Evolutionary conservation across 2,329 filamentous ascomycete genomes (phyloP).

Genomic region (Juglanconis juglandina): DNA sequence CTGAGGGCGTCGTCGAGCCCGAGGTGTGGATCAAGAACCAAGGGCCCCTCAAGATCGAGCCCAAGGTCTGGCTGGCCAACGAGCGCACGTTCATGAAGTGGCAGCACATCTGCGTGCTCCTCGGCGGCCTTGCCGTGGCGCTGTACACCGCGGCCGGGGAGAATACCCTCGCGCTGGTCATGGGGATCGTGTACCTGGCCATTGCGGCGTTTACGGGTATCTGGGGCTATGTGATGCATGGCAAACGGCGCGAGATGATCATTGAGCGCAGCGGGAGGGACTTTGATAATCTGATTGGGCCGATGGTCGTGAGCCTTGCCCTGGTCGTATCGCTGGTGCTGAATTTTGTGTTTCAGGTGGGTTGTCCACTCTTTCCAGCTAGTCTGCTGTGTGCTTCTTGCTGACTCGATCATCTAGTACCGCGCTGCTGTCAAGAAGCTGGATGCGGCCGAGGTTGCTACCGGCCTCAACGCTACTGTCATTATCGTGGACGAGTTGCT

Average conservation of each 20-base stretch:
- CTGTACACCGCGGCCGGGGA: conserved; percentile 84
- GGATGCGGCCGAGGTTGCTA: conserved; percentile 1
- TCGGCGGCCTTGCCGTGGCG: conserved; percentile 78
- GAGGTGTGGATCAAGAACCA: conserved; percentile 90
- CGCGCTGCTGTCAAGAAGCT: conserved; percentile 27
- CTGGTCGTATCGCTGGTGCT: conserved; percentile 74
- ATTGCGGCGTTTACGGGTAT: conserved; percentile 79
- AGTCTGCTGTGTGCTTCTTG: background rate
- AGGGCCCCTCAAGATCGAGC: conserved; percentile 87
- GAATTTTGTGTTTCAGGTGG: conserved; percentile 86
- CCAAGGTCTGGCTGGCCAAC: conserved; percentile 98
- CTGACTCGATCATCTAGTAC: conserved; percentile 29
- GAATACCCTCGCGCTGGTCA: conserved; percentile 64
- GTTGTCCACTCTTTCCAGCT: conserved; percentile 23
- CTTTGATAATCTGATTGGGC: conserved; percentile 85
- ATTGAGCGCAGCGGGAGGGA: conserved; percentile 82
- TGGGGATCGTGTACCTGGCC: conserved; percentile 79
- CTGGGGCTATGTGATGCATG: conserved; percentile 87
- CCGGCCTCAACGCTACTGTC: background rate
- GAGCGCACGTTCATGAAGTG: conserved; percentile 98
- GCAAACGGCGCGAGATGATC: conserved; percentile 74
- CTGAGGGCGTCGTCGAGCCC: conserved; percentile 84
- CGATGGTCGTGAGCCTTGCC: conserved; percentile 76
- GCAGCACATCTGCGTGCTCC: conserved; percentile 89
- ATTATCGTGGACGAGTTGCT: conserved; percentile 14